phyloP scores from a whole-genome alignment of 2,329 filamentous ascomycete species.

The Diaporthe ampelina region DNA sequence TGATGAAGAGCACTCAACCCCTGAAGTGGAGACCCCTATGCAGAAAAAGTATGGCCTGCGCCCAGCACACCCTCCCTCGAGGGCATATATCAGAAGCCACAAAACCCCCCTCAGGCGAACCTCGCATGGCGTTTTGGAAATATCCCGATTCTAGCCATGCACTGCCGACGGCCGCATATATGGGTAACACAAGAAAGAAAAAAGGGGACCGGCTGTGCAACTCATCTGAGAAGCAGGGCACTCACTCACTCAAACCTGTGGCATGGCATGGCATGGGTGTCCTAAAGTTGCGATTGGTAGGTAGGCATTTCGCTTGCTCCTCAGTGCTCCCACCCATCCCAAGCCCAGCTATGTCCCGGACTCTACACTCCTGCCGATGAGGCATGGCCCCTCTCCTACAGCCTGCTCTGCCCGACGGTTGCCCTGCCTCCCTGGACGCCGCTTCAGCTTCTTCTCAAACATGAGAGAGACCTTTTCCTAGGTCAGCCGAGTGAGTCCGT shows the following conservation, averaged over 20 bases:
- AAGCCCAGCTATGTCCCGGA: neutral
- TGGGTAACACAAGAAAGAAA: neutral
- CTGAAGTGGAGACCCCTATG: constrained; percentile 6
- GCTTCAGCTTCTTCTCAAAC: neutral
- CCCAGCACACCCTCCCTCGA: neutral
- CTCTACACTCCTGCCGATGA: neutral
- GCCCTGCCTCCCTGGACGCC: no score
- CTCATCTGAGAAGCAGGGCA: neutral
- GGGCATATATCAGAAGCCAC: neutral
- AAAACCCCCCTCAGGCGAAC: neutral
- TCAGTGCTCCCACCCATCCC: neutral
- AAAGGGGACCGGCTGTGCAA: neutral
- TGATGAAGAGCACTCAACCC: neutral
- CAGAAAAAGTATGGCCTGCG: constrained; percentile 1
- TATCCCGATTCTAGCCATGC: neutral
- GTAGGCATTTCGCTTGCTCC: neutral
- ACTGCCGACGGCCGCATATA: neutral
- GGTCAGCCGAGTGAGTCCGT: no score
- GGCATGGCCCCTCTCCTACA: neutral
- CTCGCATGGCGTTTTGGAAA: constrained; percentile 3
- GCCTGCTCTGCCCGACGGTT: no score
- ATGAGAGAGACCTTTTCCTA: neutral
- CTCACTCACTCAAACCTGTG: neutral
- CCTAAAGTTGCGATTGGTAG: constrained; percentile 12
- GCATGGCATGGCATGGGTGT: constrained; percentile 1